Percentiles rank a stretch among this genome's conserved stretches.
Conservation (phyloP, 768 basidiomycete genomes). For the Hortiboletus flavorubellus region DNA sequence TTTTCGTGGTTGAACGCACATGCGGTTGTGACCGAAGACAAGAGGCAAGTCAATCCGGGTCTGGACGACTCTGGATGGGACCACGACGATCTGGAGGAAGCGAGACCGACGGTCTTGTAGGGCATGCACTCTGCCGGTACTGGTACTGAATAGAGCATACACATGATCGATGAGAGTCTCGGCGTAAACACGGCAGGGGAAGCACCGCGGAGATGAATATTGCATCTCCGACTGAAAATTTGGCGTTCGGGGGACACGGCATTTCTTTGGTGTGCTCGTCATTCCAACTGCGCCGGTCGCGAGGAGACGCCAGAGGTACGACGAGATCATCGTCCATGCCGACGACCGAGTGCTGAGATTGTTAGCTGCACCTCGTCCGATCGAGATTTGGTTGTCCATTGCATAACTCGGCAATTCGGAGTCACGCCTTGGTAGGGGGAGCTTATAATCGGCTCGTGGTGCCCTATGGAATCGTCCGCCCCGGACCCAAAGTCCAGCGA, state of each 20-base stretch:
- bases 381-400: slow-evolving; percentile 11
- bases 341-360: slow-evolving; percentile 12
- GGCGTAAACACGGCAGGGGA: slow-evolving; percentile 3
- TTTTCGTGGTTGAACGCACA: slow-evolving; percentile 74
- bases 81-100: slow-evolving; percentile 21
- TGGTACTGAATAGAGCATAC: background rate
- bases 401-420: slow-evolving; percentile 33
- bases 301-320: slow-evolving; percentile 19
- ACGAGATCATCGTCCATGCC: slow-evolving; percentile 6
- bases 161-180: background rate
- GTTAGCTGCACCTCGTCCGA: slow-evolving; percentile 8
- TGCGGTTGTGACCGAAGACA: slow-evolving; percentile 65
- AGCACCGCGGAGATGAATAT: slow-evolving; percentile 20
- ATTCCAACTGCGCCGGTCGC: slow-evolving; percentile 10
- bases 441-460: slow-evolving; percentile 24
- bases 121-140: background rate
- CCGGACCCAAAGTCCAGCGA: slow-evolving; percentile 42
- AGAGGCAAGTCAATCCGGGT: slow-evolving; percentile 73
- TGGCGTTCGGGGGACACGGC: slow-evolving; percentile 24
- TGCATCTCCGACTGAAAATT: slow-evolving; percentile 24
- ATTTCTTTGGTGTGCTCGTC: slow-evolving; percentile 13
- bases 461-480: slow-evolving; percentile 49
- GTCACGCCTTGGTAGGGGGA: slow-evolving; percentile 16
- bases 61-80: slow-evolving; percentile 33
- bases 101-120: slow-evolving; percentile 13